These are phyloP conservation scores for Anethum foeniculum DNA, from an alignment of 140 eudicot genomes.

Conservation along the genomic window DNA sequence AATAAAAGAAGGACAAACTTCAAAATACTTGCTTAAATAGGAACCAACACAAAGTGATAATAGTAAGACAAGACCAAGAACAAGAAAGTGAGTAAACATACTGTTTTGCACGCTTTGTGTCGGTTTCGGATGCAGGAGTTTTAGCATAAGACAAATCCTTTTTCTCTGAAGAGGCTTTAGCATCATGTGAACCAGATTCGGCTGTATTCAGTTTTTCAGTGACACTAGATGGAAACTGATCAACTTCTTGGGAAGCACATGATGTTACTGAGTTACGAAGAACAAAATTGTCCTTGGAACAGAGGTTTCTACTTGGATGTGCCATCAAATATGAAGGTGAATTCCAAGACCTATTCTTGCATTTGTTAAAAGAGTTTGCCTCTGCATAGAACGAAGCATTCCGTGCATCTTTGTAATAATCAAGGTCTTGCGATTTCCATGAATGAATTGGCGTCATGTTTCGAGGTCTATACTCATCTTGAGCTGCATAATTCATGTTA, in stretches of 20 bases:
- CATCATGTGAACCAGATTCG: conserved; percentile 49
- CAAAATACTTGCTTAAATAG: not conserved
- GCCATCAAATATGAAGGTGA: conserved; percentile 27
- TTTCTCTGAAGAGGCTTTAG: conserved; percentile 47
- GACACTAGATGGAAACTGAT: conserved; percentile 34
- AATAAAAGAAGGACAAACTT: not conserved
- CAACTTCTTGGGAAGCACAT: conserved; percentile 40
- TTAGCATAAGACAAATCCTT: conserved; percentile 50
- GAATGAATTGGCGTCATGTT: conserved; percentile 40
- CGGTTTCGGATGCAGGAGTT: conserved; percentile 53
- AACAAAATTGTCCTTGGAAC: conserved; percentile 38
- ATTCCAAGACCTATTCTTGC: conserved; percentile 53
- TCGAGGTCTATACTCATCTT: conserved; percentile 43
- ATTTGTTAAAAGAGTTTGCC: conserved; percentile 31
- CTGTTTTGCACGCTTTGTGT: conserved; percentile 96
- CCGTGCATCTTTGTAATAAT: conserved; percentile 38
- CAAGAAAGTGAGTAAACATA: conserved; percentile 27
- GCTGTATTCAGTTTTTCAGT: conserved; percentile 46
- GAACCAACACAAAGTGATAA: not conserved
- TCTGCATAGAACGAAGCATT: conserved; percentile 35
- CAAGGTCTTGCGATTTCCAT: conserved; percentile 73
- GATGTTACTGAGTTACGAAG: conserved; percentile 28
- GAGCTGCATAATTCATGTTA: conserved; percentile 44
- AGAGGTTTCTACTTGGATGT: conserved; percentile 35
- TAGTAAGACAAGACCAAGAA: not conserved